phyloP scores from a whole-genome alignment of 139 green algal genomes.

The Chlamydomonas sphaeroides region DNA sequence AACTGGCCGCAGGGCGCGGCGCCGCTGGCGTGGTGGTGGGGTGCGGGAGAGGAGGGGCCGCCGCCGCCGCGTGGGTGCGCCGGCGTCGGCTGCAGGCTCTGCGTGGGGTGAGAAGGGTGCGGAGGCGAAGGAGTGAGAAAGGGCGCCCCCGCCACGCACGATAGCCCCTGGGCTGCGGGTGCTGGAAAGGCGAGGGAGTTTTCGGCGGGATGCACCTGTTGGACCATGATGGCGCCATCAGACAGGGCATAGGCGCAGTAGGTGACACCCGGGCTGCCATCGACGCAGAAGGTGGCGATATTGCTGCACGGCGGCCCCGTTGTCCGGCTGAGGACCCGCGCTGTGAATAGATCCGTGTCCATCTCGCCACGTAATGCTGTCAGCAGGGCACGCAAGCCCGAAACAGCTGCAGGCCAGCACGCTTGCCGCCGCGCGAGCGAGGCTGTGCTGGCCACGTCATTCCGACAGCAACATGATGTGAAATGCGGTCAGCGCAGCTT shows the following conservation, averaged over 20 bases:
- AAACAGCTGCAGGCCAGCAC: too few relatives aligned
- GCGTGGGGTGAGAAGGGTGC: neutral
- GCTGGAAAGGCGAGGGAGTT: neutral
- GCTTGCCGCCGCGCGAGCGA: too few relatives aligned
- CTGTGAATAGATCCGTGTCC: conserved; percentile 3
- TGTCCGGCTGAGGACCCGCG: conserved; percentile 23
- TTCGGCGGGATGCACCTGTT: conserved; percentile 32
- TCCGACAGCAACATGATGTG: too few relatives aligned
- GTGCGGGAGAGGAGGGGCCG: neutral
- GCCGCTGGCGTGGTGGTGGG: neutral
- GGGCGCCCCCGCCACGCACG: too few relatives aligned
- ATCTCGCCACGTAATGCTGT: too few relatives aligned
- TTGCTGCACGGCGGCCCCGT: conserved; percentile 43
- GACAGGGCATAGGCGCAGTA: conserved; percentile 57
- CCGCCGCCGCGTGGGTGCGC: neutral
- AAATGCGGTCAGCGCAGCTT: too few relatives aligned
- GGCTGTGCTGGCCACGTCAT: too few relatives aligned
- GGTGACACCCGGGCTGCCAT: conserved; percentile 25
- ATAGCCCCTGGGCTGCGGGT: too few relatives aligned
- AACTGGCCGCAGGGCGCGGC: conserved; percentile 16
- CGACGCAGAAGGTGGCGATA: conserved; percentile 45
- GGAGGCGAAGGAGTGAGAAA: neutral
- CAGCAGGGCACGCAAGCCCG: too few relatives aligned
- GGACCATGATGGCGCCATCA: conserved; percentile 56
- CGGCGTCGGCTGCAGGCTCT: conserved; percentile 14